These are phyloP conservation scores for Apophysomyces sp. DNA, from an alignment of 371 early-diverging fungal species.

Conservation along the genomic window DNA sequence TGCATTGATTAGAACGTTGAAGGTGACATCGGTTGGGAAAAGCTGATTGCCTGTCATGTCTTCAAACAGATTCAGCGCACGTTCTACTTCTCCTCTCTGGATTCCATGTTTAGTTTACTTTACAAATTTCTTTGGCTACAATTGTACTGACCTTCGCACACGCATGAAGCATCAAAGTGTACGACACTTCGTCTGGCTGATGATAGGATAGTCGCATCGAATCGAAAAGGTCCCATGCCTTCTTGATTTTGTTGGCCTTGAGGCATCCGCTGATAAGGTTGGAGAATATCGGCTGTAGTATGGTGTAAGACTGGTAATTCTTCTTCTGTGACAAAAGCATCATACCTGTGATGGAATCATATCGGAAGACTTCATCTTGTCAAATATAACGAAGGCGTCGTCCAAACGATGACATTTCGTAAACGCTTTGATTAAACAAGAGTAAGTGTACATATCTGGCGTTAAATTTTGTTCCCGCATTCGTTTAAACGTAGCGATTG, in stretches of 20 bases:
- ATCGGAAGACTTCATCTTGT: slow-evolving; percentile 62
- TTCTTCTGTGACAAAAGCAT: slow-evolving; percentile 34
- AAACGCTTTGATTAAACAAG: slow-evolving; percentile 74
- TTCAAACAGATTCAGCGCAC: slow-evolving; percentile 80
- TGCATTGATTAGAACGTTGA: slow-evolving; percentile 84
- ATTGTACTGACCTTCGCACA: slow-evolving; percentile 67
- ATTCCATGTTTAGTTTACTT: background rate
- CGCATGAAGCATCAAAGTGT: slow-evolving; percentile 88
- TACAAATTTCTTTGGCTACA: background rate
- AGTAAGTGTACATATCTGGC: slow-evolving; percentile 68
- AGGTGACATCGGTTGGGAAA: slow-evolving; percentile 79
- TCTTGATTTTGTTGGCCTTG: slow-evolving; percentile 60
- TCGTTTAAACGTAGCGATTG: slow-evolving; percentile 54
- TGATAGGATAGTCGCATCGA: slow-evolving; percentile 81
- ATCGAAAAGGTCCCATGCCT: slow-evolving; percentile 92
- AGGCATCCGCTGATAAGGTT: slow-evolving; percentile 83
- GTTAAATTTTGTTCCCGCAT: slow-evolving; percentile 41
- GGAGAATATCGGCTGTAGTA: slow-evolving; percentile 64
- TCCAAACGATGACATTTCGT: slow-evolving; percentile 54
- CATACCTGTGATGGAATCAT: slow-evolving; percentile 45
- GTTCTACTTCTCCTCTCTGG: slow-evolving; percentile 70
- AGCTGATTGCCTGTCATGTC: slow-evolving; percentile 74
- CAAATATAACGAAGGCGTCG: slow-evolving; percentile 75
- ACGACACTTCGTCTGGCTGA: slow-evolving; percentile 77
- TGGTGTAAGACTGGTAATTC: background rate